Evolutionary conservation across 2,329 filamentous ascomycete genomes (phyloP).

Genomic region (Venturia aucupariae): DNA sequence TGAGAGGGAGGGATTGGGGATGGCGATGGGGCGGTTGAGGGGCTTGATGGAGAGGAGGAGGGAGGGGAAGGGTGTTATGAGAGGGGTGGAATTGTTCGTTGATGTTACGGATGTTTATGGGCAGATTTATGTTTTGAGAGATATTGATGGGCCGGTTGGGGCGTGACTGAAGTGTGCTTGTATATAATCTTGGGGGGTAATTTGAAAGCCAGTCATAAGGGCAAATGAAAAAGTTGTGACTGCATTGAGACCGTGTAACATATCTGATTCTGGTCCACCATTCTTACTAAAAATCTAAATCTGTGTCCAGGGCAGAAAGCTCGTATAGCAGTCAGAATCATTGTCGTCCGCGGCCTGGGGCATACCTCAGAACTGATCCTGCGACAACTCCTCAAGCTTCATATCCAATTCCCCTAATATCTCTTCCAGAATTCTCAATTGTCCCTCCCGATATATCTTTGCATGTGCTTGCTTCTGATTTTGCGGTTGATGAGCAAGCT

Average conservation of each 20-base stretch:
- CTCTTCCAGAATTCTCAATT: constrained; percentile 20
- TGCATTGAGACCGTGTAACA: too few species aligned
- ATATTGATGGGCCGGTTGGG: constrained; percentile 3
- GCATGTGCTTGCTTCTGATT: constrained; percentile 34
- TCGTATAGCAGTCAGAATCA: too few species aligned
- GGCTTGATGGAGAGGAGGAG: background rate
- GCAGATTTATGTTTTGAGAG: background rate
- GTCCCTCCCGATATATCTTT: constrained; percentile 34
- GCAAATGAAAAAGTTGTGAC: too few species aligned
- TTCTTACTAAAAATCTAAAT: too few species aligned
- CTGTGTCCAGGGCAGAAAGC: too few species aligned
- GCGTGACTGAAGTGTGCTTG: background rate
- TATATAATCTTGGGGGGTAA: too few species aligned
- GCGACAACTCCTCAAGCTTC: background rate
- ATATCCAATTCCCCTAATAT: constrained; percentile 14
- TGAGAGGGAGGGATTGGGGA: background rate
- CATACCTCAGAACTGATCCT: background rate
- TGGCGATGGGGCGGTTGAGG: background rate
- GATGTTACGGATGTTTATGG: constrained; percentile 1
- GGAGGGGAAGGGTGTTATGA: background rate
- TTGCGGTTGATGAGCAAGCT: constrained; percentile 20
- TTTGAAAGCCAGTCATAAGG: too few species aligned
- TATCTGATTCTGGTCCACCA: too few species aligned
- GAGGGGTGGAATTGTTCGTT: background rate
- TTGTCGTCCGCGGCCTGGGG: too few species aligned